Evolutionary conservation across 345 rosid species (phyloP).

Genomic region (Hibiscus trionum): DNA sequence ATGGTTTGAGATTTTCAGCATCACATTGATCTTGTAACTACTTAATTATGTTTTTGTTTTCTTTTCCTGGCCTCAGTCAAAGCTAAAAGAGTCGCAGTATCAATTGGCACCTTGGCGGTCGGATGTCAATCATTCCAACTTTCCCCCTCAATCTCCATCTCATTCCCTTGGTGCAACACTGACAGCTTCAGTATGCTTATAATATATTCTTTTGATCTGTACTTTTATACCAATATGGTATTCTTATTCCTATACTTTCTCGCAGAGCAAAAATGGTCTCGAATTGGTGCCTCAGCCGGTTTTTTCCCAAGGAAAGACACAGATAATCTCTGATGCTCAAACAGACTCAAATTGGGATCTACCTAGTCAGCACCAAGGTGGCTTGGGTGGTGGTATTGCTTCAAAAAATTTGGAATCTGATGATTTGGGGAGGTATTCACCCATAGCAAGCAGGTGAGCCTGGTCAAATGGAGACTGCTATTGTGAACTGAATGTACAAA

Average conservation of each 20-base stretch:
- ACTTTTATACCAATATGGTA: slow-evolving; percentile 4
- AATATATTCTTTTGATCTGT: slow-evolving; percentile 17
- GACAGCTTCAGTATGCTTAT: slow-evolving; percentile 42
- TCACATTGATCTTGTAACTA: slow-evolving; percentile 16
- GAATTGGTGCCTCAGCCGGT: slow-evolving; percentile 53
- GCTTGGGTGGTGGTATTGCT: slow-evolving; percentile 34
- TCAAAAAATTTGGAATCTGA: slow-evolving; percentile 44
- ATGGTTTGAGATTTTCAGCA: slow-evolving; percentile 15
- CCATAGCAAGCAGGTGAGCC: slow-evolving; percentile 82
- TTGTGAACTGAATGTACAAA: slow-evolving; percentile 52
- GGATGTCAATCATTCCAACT: slow-evolving; percentile 53
- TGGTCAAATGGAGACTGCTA: slow-evolving; percentile 52
- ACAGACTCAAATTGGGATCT: slow-evolving; percentile 43
- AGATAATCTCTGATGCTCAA: slow-evolving; percentile 41
- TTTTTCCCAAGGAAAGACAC: slow-evolving; percentile 41
- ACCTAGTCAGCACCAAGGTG: slow-evolving; percentile 42
- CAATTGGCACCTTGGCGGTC: slow-evolving; percentile 73
- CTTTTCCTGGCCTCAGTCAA: slow-evolving; percentile 47
- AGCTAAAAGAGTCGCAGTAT: slow-evolving; percentile 80
- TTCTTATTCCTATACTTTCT: slow-evolving; percentile 20
- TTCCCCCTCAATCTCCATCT: slow-evolving; percentile 47
- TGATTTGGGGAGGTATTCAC: slow-evolving; percentile 61
- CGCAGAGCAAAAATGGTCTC: slow-evolving; percentile 56
- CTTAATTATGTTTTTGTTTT: slow-evolving; percentile 25
- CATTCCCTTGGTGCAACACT: slow-evolving; percentile 44